phyloP scores from a whole-genome alignment of 2,329 filamentous ascomycete species.

The Cordyceps cateniannulata region DNA sequence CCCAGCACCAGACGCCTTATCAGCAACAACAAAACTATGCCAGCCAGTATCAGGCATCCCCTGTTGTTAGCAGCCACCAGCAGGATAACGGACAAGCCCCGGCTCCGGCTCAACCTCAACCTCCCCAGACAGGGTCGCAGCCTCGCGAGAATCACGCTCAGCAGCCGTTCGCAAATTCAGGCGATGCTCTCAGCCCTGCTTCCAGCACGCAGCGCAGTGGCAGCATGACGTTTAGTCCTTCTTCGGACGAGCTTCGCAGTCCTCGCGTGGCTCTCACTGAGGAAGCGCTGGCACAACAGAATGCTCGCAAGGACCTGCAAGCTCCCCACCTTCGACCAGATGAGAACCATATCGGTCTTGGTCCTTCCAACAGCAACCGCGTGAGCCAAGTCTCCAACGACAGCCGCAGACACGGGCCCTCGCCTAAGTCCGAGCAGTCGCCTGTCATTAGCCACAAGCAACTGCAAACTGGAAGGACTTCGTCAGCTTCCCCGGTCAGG shows the following conservation, averaged over 20 bases:
- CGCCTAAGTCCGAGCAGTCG: slow-evolving; percentile 2
- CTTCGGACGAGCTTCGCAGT: background rate
- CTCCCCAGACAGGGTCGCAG: background rate
- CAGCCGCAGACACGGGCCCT: background rate
- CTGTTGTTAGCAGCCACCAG: background rate
- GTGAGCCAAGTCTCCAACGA: slow-evolving; percentile 9
- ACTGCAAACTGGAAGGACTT: background rate
- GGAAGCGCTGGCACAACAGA: background rate
- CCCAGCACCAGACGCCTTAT: background rate
- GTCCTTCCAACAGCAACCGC: background rate
- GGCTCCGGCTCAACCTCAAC: background rate
- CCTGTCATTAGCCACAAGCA: background rate
- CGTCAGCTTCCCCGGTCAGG: background rate
- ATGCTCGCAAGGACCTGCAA: background rate
- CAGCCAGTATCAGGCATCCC: background rate
- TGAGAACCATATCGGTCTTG: background rate
- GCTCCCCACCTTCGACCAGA: background rate
- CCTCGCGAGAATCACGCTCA: background rate
- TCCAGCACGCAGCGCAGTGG: background rate
- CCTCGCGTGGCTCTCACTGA: background rate
- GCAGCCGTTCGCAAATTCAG: background rate
- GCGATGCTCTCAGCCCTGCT: background rate
- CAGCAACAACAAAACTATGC: background rate
- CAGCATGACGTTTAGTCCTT: background rate
- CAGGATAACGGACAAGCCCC: background rate